phyloP scores from a whole-genome alignment of 2,329 filamentous ascomycete genomes.

The Stachybotrys elegans region DNA sequence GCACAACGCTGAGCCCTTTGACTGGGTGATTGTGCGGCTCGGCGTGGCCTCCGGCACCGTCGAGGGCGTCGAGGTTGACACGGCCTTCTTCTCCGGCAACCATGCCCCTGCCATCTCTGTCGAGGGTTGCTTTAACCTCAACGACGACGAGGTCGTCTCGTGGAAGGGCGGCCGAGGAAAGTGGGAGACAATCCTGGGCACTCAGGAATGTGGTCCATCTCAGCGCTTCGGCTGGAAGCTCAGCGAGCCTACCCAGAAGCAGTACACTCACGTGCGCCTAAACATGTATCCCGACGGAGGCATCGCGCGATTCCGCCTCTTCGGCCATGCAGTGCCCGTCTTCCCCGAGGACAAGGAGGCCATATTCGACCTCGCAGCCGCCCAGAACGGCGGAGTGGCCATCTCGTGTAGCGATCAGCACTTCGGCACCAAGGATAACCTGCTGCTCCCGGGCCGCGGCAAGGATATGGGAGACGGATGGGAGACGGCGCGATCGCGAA shows the following conservation, averaged over 20 bases:
- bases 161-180: constrained; percentile 54
- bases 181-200: constrained; percentile 68
- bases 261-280: constrained; percentile 73
- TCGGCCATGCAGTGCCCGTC: constrained; percentile 70
- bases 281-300: constrained; percentile 86
- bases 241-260: constrained; percentile 50
- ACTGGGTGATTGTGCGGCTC: constrained; percentile 62
- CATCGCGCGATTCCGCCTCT: constrained; percentile 75
- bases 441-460: constrained; percentile 72
- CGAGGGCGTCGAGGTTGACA: constrained; percentile 73
- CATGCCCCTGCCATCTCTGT: constrained; percentile 76
- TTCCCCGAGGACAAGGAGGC: constrained; percentile 62
- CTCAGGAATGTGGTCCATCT: constrained; percentile 68
- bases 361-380: constrained; percentile 71
- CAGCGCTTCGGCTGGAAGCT: constrained; percentile 72
- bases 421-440: constrained; percentile 76
- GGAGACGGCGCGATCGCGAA: constrained; percentile 74
- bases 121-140: constrained; percentile 64
- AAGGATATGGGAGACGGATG: constrained; percentile 86
- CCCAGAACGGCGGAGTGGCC: constrained; percentile 73
- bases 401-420: constrained; percentile 77
- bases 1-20: constrained; percentile 59
- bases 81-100: constrained; percentile 77
- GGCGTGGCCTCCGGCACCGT: constrained; percentile 68
- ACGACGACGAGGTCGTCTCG: constrained; percentile 58